Base-by-base conservation (phyloP, 2,329 filamentous ascomycete species). In the Neopestalotiopsis rosae region DNA sequence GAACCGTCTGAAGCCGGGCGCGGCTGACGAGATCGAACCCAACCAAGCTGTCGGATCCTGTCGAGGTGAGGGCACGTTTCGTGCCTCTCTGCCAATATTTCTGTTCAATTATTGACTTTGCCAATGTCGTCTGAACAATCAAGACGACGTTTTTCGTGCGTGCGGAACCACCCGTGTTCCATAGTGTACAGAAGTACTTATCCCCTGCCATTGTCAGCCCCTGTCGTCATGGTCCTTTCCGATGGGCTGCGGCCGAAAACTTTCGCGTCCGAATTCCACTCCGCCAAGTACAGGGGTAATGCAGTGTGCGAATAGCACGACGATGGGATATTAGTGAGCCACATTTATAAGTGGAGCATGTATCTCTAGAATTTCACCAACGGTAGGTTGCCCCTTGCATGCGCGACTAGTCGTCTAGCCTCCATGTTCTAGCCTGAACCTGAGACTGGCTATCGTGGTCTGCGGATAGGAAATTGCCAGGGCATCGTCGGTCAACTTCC, bases 331-430 rank as follows among this genome's bases (percentile, higher is more conserved):
- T 52, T 52, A 52, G 45, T 52, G 45, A 52, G 45, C 45, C 45
- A 52, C 45, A 52, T 52, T 52, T 52, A 52, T 52, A 52, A 52
- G n/a, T 52, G 45, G 45, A 52, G 45, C n/a, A n/a, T 52, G 45
- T 20, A 20, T 52, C 17, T 52, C 45, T 52, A 52, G 45, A 52
- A 52, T 52, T n/a, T 10, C 24, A 52, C 20, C 34, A 38, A 38
- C 34, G 10, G 34, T 38, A 38, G 34, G 6, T 38, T n/a, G 20
- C 45, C 45, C 45, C 45, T 52, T 52, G 45, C 45, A 52, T 17
- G n/a, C n/a, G 45, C 45, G n/a, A 52, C 45, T 52, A 52, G 20
- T 20, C n/a, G 45, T 24, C 45, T 52, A 52, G 45, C 45, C 45
- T 52, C 45, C 45, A 52, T 52, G 45, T 52, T 52, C 45, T 52